Conservation (phyloP, 2,329 filamentous ascomycete genomes). For the Fusarium sp. region DNA sequence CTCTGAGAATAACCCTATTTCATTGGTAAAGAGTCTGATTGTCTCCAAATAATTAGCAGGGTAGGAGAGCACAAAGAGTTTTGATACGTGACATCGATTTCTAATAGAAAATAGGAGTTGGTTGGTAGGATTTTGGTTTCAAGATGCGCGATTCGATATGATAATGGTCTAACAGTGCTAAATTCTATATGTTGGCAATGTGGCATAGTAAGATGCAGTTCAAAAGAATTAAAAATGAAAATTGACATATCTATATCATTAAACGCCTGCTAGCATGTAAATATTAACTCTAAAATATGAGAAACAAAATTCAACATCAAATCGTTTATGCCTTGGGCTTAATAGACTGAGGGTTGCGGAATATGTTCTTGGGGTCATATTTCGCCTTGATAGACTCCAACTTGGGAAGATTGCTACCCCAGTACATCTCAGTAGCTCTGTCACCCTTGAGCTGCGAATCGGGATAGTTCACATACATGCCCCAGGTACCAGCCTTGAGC, state of each 20-base stretch:
- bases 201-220: too few species aligned
- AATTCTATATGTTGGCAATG: too few species aligned
- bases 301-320: background rate
- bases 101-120: too few species aligned
- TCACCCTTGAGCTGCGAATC: constrained; percentile 54
- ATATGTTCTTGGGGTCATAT: constrained; percentile 55
- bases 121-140: too few species aligned
- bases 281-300: background rate
- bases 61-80: too few species aligned
- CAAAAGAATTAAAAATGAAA: too few species aligned
- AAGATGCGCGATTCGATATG: too few species aligned
- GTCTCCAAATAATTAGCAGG: too few species aligned
- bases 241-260: background rate
- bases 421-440: constrained; percentile 55
- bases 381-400: constrained; percentile 54
- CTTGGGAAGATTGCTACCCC: constrained; percentile 53
- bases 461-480: constrained; percentile 59
- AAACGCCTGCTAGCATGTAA: background rate
- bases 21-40: background rate
- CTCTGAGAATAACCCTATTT: background rate
- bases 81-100: too few species aligned
- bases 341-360: constrained; percentile 56
- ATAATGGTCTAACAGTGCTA: too few species aligned
- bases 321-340: constrained; percentile 27
- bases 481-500: constrained; percentile 50